Conservation (phyloP, 2,329 filamentous ascomycete species). For the Colletotrichum euphorbiae region DNA sequence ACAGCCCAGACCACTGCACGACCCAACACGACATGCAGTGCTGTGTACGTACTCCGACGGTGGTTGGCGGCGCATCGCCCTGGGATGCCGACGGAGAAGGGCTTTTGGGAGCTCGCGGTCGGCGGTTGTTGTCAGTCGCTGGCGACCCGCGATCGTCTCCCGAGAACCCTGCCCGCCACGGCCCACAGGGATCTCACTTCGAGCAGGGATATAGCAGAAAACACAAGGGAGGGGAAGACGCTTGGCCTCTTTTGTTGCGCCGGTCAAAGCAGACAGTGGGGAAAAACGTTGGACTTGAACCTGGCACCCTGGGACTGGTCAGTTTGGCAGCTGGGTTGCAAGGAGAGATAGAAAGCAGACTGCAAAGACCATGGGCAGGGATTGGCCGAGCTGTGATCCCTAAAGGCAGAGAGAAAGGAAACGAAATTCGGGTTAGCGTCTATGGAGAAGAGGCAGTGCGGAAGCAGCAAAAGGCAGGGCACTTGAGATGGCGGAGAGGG, state of each 20-base stretch:
- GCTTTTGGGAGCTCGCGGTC: background rate
- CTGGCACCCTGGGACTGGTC: conserved; percentile 15
- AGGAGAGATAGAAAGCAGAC: background rate
- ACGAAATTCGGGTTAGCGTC: conserved; percentile 23
- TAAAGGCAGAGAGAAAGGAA: conserved; percentile 30
- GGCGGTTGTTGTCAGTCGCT: conserved; percentile 33
- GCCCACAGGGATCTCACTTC: conserved; percentile 28
- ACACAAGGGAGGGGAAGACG: conserved; percentile 12
- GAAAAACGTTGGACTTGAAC: conserved; percentile 14
- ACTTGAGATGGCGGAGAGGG: background rate
- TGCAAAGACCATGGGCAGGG: background rate
- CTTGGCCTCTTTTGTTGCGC: conserved; percentile 25
- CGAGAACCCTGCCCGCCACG: conserved; percentile 26
- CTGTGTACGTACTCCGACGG: conserved; percentile 11
- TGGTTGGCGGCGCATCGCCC: conserved; percentile 15
- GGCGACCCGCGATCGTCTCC: conserved; percentile 17
- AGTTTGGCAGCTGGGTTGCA: conserved; percentile 1
- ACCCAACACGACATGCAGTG: conserved; percentile 3
- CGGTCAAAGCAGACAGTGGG: conserved; percentile 14
- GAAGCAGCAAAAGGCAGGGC: background rate
- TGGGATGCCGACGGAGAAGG: background rate
- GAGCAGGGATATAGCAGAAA: conserved; percentile 28
- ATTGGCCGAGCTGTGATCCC: conserved; percentile 26
- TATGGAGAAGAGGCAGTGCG: conserved; percentile 20
- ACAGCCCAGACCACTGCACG: conserved; percentile 31